Evolutionary conservation across 176 grass and related monocot genomes (phyloP), one percentile per base, ranked within the genome.

Genomic region (Puya raimondii): DNA sequence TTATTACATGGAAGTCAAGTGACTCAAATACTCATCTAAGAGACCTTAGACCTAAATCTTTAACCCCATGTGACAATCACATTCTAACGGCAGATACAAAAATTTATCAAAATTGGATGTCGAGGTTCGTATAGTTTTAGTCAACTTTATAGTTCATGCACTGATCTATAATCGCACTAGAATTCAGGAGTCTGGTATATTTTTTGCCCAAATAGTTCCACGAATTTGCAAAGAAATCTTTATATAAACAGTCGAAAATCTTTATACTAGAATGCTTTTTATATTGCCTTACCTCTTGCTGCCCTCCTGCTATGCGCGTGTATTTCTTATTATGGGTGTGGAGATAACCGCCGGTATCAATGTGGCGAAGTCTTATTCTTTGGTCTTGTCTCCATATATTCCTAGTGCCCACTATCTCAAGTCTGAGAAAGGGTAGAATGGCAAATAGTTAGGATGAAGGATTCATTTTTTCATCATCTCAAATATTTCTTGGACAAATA

Each of bases 251-350:
- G 33, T 42, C 5, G 4, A 42, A 42, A 42, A 42, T 42, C 33
- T 42, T 42, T 42, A 42, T 0, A 42, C 33, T 6, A 42, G 33
- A 42, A 5, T 42, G 4, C 33, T 42, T 42, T 42, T 42, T 42
- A 42, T 42, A 42, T 67, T 16, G 48, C n/a, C 64, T 77, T 56
- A 96, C 92, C 88, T 96, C 92, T 81, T 96, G 92, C 67, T 96
- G 92, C 12, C 92, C 92, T 49, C 88, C 86, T 4, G 92, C 92
- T 73, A 89, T 92, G 63, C 92, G 88, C 65, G 80, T 80, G 57
- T 96, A 96, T 78, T 96, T 96, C 79, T 74, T 86, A 42, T 96
- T 84, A 64, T 96, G 92, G 77, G 86, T 92, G 75, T 96, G 92
- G 52, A 96, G 84, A 85, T 89, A 96, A 49, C 92, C 86, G 58